phyloP scores from a whole-genome alignment of 768 basidiomycete species.

The Pleurotus cornucopiae region DNA sequence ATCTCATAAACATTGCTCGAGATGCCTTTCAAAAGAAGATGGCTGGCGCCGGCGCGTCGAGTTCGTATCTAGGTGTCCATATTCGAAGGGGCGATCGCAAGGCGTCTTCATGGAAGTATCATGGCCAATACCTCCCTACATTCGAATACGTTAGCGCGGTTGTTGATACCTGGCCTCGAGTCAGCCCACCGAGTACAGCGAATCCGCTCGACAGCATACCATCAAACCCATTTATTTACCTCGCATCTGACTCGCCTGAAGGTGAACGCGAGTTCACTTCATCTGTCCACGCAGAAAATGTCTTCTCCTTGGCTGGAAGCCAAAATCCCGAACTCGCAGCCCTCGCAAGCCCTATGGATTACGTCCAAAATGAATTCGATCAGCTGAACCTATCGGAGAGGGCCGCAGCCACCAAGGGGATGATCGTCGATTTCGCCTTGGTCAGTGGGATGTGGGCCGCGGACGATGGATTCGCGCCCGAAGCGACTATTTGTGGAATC shows the following conservation, averaged over 20 bases:
- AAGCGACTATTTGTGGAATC: constrained; percentile 54
- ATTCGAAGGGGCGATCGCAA: constrained; percentile 59
- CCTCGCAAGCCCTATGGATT: constrained; percentile 48
- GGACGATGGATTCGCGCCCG: constrained; percentile 39
- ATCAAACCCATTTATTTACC: constrained; percentile 39
- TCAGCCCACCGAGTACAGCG: constrained; percentile 12
- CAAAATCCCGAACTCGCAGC: constrained; percentile 34
- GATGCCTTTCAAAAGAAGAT: constrained; percentile 33
- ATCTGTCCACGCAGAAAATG: constrained; percentile 29
- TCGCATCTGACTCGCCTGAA: constrained; percentile 58
- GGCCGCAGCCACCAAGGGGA: constrained; percentile 51
- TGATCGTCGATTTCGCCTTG: constrained; percentile 67
- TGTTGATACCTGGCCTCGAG: constrained; percentile 34
- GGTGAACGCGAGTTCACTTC: constrained; percentile 36
- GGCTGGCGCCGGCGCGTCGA: constrained; percentile 6
- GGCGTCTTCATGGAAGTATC: constrained; percentile 40
- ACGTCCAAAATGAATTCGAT: constrained; percentile 51
- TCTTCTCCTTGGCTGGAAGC: constrained; percentile 45
- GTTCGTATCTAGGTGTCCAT: constrained; percentile 51
- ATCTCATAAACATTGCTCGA: constrained; percentile 47
- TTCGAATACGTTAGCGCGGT: constrained; percentile 43
- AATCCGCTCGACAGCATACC: constrained; percentile 14
- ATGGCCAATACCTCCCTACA: constrained; percentile 42
- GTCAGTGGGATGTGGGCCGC: constrained; percentile 58
- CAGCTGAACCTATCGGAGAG: constrained; percentile 34